Evolutionary conservation across 257 asterid species (phyloP), one percentile per base, ranked within the genome.

Genomic region (Euphrasia confusa): DNA sequence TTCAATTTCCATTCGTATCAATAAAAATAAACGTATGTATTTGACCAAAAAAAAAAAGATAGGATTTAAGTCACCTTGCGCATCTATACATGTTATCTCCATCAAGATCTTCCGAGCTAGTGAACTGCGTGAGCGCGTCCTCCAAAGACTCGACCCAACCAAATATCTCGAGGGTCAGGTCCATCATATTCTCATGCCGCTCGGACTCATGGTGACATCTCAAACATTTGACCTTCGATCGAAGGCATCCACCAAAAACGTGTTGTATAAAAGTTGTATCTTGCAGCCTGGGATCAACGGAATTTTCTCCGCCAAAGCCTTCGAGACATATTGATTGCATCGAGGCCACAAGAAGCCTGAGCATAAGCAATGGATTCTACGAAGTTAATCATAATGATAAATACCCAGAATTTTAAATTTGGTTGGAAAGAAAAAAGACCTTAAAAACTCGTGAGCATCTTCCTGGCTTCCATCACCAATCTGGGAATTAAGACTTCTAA

Each of bases 361-460:
- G 47, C 9, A 68, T 42, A 54, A 0, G 24, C 66, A 71, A 50
- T 54, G 32, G 7, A 45, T 45, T 10, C 15, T 45, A 10, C 1
- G 18, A 49, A 49, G 55, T 49, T 15, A 15, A 15, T 14, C 7
- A 49, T 49, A 18, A 49, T 15, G 7, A 6, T 14, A 48, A 48
- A 48, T 48, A 48, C 10, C 24, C 54, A 12, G 6, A 44, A 44
- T 14, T 12, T 48, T 2, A 3, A 30, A 5, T 30, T 30, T 30
- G 33, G 5, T 30, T 30, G 5, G 0, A 30, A 30, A 49, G 15
- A 49, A 4, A 9, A 67, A 68, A 5, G 59, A 87, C 96, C 97
- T 79, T 74, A 87, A 79, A 75, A 90, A 90, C 66, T 90, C 97
- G 72, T 90, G 97, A 56, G 97, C 97, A 78, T 87, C 97, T 84